Conservation (phyloP, 2,329 filamentous ascomycete species). For the Monilinia vaccinii-corymbosi region DNA sequence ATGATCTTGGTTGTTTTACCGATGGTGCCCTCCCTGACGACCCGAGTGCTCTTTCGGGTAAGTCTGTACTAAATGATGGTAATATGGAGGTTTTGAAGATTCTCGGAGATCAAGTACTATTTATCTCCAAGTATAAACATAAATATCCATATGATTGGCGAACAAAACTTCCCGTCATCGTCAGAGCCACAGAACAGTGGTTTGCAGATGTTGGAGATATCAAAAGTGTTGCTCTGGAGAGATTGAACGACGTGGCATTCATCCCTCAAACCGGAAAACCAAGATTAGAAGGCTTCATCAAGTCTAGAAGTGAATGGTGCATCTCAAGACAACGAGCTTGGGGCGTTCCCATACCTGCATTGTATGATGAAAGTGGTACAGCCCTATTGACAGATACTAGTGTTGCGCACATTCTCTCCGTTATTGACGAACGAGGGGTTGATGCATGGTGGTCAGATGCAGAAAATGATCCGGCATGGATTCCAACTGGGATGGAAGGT, state of each 20-base stretch:
- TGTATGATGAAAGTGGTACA: conserved; percentile 66
- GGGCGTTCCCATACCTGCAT: conserved; percentile 90
- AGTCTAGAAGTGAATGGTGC: conserved; percentile 89
- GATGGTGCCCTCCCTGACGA: conserved; percentile 65
- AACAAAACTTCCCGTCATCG: conserved; percentile 84
- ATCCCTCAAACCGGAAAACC: conserved; percentile 65
- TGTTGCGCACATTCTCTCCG: conserved; percentile 74
- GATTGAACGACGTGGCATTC: conserved; percentile 66
- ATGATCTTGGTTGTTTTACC: conserved; percentile 75
- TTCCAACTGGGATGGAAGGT: conserved; percentile 53
- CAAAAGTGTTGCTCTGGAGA: conserved; percentile 61
- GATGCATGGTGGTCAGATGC: conserved; percentile 92
- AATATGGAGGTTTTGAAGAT: conserved; percentile 60
- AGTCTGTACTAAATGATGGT: conserved; percentile 63
- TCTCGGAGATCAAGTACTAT: conserved; percentile 56
- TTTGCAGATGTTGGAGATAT: conserved; percentile 87
- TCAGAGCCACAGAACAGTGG: conserved; percentile 93
- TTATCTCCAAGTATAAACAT: conserved; percentile 65
- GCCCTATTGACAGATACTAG: conserved; percentile 72
- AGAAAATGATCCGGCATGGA: conserved; percentile 67
- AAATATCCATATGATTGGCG: conserved; percentile 99
- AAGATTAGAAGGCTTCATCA: conserved; percentile 76
- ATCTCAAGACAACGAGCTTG: conserved; percentile 93
- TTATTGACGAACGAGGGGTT: conserved; percentile 69
- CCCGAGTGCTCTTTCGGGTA: conserved; percentile 57